These are phyloP conservation scores for Amphirosellinia nigrospora DNA, from an alignment of 495 filamentous ascomycete species.

Conservation along the genomic window DNA sequence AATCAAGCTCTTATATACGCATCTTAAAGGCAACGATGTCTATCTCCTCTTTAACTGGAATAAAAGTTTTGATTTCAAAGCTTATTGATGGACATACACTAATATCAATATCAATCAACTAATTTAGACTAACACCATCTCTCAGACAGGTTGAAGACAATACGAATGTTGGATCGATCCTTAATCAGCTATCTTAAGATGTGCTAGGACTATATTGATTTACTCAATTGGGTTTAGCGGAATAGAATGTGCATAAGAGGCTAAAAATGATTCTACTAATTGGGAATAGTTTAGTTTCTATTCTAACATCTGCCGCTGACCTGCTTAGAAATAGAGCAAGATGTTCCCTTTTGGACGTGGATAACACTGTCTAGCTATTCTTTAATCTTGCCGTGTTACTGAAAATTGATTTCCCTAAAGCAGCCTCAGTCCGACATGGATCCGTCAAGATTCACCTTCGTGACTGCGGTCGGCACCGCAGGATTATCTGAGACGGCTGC, in stretches of 20 bases:
- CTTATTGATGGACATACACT: neutral
- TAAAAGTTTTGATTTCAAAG: neutral
- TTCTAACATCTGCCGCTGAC: too few relatives aligned
- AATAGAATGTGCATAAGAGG: neutral
- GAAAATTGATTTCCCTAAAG: conserved; percentile 16
- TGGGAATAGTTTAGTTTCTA: neutral
- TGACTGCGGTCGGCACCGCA: conserved; percentile 22
- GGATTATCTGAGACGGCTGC: conserved; percentile 29
- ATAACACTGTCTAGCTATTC: neutral
- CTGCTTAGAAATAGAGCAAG: conserved; percentile 18
- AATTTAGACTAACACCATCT: neutral
- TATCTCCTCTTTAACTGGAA: neutral
- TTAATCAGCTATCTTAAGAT: neutral
- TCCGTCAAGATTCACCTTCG: conserved; percentile 16
- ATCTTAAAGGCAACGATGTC: too few relatives aligned
- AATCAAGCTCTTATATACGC: neutral
- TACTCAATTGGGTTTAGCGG: conserved; percentile 5
- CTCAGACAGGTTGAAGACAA: neutral
- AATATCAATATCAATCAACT: neutral
- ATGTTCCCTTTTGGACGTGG: too few relatives aligned
- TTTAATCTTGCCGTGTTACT: neutral
- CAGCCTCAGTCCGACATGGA: conserved; percentile 12
- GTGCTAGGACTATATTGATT: neutral
- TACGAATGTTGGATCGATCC: neutral
- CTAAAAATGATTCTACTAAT: conserved; percentile 15